Evolutionary conservation across 441 rosid species (phyloP).

Genomic region (Hura crepitans): DNA sequence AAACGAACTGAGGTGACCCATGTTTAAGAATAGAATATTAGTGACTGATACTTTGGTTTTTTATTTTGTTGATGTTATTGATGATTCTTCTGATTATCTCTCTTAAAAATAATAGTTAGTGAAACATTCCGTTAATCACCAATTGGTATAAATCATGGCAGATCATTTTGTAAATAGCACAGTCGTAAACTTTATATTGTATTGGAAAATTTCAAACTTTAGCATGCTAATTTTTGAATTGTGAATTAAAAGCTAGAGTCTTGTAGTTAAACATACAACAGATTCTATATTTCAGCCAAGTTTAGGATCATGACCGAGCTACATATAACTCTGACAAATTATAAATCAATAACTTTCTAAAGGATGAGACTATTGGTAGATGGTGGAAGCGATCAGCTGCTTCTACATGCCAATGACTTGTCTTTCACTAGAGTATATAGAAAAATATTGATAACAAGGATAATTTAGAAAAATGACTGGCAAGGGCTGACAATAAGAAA

Average conservation of each 20-base stretch:
- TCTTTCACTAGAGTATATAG: too few relatives aligned
- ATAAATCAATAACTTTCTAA: background rate
- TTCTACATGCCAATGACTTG: too few relatives aligned
- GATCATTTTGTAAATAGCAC: background rate
- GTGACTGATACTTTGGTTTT: background rate
- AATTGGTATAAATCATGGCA: too few relatives aligned
- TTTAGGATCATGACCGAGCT: background rate
- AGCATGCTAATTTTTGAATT: background rate
- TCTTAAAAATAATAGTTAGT: background rate
- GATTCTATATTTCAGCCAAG: background rate
- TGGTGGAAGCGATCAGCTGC: too few relatives aligned
- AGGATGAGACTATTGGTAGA: background rate
- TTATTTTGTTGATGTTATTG: background rate
- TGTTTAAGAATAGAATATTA: conserved; percentile 9
- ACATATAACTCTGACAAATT: background rate
- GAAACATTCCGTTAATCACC: too few relatives aligned
- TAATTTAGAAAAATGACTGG: too few relatives aligned
- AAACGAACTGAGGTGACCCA: conserved; percentile 34
- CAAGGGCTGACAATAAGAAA: too few relatives aligned
- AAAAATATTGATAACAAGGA: too few relatives aligned
- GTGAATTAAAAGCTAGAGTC: background rate
- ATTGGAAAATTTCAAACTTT: background rate
- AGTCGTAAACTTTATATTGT: background rate
- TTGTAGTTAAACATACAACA: background rate
- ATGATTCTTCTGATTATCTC: background rate